A percentile compares a stretch with the other conserved stretches of the same genome.
Conservation (phyloP, 345 rosid species). For the Arabidopsis arenosa region DNA sequence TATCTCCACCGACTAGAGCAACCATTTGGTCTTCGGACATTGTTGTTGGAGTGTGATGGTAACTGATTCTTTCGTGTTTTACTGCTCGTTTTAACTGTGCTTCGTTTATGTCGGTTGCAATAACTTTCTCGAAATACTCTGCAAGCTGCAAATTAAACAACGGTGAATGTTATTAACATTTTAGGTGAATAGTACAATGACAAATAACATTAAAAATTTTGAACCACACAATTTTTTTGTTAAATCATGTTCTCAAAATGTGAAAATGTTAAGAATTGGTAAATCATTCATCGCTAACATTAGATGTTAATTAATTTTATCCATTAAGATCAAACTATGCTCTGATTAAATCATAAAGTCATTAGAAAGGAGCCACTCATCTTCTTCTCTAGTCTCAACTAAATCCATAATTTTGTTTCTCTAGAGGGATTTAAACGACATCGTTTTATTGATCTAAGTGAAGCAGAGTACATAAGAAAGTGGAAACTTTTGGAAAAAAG, state of each 20-base stretch:
- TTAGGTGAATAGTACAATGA: too few relatives aligned
- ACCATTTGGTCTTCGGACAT: conserved; percentile 59
- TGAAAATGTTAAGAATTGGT: too few relatives aligned
- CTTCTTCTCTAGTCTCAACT: not conserved
- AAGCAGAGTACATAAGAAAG: not conserved
- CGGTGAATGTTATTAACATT: not conserved
- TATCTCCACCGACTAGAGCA: conserved; percentile 55
- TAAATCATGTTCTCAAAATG: too few relatives aligned
- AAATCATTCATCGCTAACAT: not conserved
- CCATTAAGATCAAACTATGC: not conserved
- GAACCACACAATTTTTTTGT: too few relatives aligned
- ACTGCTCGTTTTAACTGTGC: conserved; percentile 56
- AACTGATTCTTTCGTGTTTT: conserved; percentile 52
- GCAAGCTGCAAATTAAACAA: conserved; percentile 53
- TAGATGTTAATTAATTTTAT: not conserved
- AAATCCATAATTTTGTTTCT: not conserved
- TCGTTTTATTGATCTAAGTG: not conserved
- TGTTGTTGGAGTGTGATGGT: conserved; percentile 58
- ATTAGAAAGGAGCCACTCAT: not conserved
- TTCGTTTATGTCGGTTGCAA: conserved; percentile 65
- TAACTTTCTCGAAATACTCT: conserved; percentile 61
- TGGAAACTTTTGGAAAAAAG: too few relatives aligned
- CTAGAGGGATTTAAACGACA: too few relatives aligned
- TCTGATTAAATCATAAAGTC: not conserved
- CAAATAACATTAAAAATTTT: too few relatives aligned